These are phyloP conservation scores for Akebia trifoliata DNA, from an alignment of 164 flowering plant genomes.

Conservation along the genomic window DNA sequence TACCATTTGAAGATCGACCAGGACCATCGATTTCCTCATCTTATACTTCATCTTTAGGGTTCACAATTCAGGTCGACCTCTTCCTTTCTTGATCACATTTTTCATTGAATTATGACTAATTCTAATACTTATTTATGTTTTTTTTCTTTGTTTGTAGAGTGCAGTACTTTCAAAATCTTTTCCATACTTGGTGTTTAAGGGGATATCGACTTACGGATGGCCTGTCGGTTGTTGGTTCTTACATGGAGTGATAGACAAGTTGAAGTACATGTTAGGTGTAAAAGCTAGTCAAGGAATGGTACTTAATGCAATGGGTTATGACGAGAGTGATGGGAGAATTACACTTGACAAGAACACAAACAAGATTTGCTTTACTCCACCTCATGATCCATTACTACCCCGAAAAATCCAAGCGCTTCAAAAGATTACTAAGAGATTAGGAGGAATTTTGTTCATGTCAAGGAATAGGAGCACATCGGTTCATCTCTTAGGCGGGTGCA, in stretches of 20 bases:
- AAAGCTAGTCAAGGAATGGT: constrained; percentile 23
- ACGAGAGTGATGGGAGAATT: constrained; percentile 41
- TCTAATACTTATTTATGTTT: constrained; percentile 17
- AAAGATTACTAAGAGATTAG: constrained; percentile 45
- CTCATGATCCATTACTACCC: constrained; percentile 42
- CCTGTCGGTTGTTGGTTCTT: constrained; percentile 43
- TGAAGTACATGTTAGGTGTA: constrained; percentile 21
- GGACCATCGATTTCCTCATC: constrained; percentile 59
- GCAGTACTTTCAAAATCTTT: constrained; percentile 50
- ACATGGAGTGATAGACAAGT: constrained; percentile 40
- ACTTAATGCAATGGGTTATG: constrained; percentile 48
- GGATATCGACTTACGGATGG: constrained; percentile 43
- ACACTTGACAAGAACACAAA: constrained; percentile 27
- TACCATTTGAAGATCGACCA: constrained; percentile 48
- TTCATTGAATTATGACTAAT: background rate
- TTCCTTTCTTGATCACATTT: background rate
- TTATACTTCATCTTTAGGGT: constrained; percentile 51
- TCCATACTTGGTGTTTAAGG: constrained; percentile 46
- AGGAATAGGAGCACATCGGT: constrained; percentile 51
- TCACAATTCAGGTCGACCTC: constrained; percentile 45
- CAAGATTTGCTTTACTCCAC: constrained; percentile 36
- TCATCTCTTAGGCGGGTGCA: constrained; percentile 67
- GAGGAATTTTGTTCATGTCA: constrained; percentile 56
- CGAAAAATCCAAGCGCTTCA: constrained; percentile 43
- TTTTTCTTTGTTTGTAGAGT: constrained; percentile 30